Conservation (phyloP, 306 rosid species). For the Prinsepia uniflora region DNA sequence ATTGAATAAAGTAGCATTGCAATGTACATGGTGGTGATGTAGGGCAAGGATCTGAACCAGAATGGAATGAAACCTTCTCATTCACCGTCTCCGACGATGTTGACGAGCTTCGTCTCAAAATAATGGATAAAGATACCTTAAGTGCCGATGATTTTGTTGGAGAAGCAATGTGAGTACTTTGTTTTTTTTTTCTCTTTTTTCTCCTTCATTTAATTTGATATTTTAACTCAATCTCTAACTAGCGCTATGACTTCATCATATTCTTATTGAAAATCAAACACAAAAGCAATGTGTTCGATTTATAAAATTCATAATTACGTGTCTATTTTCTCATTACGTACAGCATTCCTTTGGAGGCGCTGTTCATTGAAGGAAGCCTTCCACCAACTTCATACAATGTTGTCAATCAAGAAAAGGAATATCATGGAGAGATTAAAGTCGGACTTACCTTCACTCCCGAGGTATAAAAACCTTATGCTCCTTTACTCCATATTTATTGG, state of each 20-base stretch:
- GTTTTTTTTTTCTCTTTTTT: neutral
- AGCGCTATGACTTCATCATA: too few species aligned
- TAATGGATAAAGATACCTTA: slow-evolving; percentile 61
- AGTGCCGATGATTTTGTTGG: slow-evolving; percentile 59
- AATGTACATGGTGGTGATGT: slow-evolving; percentile 8
- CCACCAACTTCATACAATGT: slow-evolving; percentile 57
- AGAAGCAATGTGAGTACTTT: slow-evolving; percentile 50
- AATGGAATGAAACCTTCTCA: slow-evolving; percentile 73
- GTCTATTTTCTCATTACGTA: neutral
- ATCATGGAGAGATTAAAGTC: slow-evolving; percentile 48
- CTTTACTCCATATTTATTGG: too few species aligned
- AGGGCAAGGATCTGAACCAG: slow-evolving; percentile 64
- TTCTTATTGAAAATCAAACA: too few species aligned
- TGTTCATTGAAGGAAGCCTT: slow-evolving; percentile 48
- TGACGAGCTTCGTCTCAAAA: slow-evolving; percentile 56
- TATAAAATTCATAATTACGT: too few species aligned
- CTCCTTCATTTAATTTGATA: neutral
- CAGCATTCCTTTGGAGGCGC: slow-evolving; percentile 52
- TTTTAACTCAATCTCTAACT: too few species aligned
- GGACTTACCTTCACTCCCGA: slow-evolving; percentile 48
- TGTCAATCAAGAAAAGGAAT: slow-evolving; percentile 48
- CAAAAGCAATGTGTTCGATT: too few species aligned
- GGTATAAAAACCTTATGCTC: too few species aligned
- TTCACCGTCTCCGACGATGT: slow-evolving; percentile 54
- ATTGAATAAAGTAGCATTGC: neutral